phyloP scores from a whole-genome alignment of 352 stramenopile species.

The Phytophthora chlamydospora region DNA sequence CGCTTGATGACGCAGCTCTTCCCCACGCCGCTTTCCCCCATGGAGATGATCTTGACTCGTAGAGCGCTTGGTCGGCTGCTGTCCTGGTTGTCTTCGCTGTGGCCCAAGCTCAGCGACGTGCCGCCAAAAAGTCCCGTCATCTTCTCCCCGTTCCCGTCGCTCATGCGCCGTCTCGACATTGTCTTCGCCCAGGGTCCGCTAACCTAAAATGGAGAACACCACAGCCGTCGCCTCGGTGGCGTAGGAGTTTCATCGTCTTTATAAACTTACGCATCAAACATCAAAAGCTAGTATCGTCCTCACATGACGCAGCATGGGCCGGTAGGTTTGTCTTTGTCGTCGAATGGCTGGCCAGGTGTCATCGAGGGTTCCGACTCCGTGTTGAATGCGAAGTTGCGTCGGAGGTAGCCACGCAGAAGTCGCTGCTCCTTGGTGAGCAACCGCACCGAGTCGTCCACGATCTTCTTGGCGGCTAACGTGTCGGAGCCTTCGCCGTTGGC shows the following conservation, averaged over 20 bases:
- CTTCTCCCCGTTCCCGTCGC: slow-evolving; percentile 79
- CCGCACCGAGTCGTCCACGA: slow-evolving; percentile 49
- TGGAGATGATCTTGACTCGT: slow-evolving; percentile 95
- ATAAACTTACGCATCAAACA: slow-evolving; percentile 22
- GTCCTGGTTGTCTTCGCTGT: slow-evolving; percentile 35
- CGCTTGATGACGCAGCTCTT: slow-evolving; percentile 97
- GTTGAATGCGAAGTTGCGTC: slow-evolving; percentile 75
- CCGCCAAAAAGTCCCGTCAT: slow-evolving; percentile 34
- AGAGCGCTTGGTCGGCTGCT: slow-evolving; percentile 49
- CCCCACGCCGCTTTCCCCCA: slow-evolving; percentile 89
- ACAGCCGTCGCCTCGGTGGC: not conserved
- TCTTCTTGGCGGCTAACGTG: slow-evolving; percentile 27
- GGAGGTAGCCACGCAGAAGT: slow-evolving; percentile 70
- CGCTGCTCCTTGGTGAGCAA: slow-evolving; percentile 63
- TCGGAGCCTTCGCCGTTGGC: slow-evolving; percentile 34
- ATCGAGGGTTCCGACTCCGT: slow-evolving; percentile 4
- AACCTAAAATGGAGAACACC: slow-evolving; percentile 5
- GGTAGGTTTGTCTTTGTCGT: slow-evolving; percentile 22
- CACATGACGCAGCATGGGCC: slow-evolving; percentile 35
- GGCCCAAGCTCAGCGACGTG: slow-evolving; percentile 32
- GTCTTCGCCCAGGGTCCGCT: not conserved
- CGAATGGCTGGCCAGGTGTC: slow-evolving; percentile 1
- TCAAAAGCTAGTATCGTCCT: slow-evolving; percentile 11
- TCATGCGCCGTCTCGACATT: slow-evolving; percentile 40
- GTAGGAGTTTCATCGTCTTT: slow-evolving; percentile 21